These are phyloP conservation scores for Aureobasidium leucospermi DNA, from an alignment of 2,329 filamentous ascomycete species.

Conservation along the genomic window DNA sequence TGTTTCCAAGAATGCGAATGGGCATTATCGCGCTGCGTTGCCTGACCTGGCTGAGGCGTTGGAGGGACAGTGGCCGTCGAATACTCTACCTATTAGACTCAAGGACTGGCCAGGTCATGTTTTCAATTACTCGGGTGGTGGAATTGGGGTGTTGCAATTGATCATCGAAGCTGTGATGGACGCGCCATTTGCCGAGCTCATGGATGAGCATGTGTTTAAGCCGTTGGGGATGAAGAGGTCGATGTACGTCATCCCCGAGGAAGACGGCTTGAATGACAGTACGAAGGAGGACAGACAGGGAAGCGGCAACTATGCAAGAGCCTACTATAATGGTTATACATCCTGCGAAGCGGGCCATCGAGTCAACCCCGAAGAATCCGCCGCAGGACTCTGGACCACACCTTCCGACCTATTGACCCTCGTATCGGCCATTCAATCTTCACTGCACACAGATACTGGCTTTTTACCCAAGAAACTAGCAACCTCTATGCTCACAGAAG, in stretches of 20 bases:
- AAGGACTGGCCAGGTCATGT: constrained; percentile 20
- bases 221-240: constrained; percentile 22
- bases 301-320: constrained; percentile 18
- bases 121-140: constrained; percentile 23
- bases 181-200: constrained; percentile 17
- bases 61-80: constrained; percentile 17
- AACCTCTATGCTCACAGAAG: constrained; percentile 19
- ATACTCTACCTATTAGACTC: constrained; percentile 20
- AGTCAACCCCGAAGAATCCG: constrained; percentile 19
- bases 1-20: constrained; percentile 12
- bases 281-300: not conserved
- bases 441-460: constrained; percentile 7
- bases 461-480: constrained; percentile 18
- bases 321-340: constrained; percentile 18
- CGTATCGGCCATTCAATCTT: constrained; percentile 19
- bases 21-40: not conserved
- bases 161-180: constrained; percentile 19
- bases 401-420: constrained; percentile 21
- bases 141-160: constrained; percentile 20
- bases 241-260: constrained; percentile 14
- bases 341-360: not conserved
- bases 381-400: constrained; percentile 24
- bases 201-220: constrained; percentile 20
- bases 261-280: constrained; percentile 1
- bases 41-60: constrained; percentile 15